Evolutionary conservation across 2,329 filamentous ascomycete species (phyloP).

Genomic region (Cladobotryum mycophilum): DNA sequence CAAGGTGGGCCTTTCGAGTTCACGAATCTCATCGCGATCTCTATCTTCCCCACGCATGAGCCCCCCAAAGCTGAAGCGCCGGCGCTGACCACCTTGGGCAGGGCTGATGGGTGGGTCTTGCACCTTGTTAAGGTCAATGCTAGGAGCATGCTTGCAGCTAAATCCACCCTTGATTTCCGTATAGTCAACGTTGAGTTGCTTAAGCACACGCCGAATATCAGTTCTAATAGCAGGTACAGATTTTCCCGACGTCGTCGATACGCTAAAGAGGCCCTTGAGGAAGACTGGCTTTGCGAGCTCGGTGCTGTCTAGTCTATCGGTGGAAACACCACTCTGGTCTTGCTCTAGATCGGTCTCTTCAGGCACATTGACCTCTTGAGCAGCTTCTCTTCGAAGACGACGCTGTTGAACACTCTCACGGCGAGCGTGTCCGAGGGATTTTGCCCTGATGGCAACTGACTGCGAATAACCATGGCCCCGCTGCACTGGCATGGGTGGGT

Average conservation of each 20-base stretch:
- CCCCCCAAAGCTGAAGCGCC: conserved; percentile 80
- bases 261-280: conserved; percentile 93
- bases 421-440: conserved; percentile 82
- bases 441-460: conserved; percentile 65
- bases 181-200: conserved; percentile 83
- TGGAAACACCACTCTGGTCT: conserved; percentile 54
- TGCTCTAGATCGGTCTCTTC: conserved; percentile 87
- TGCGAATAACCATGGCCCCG: conserved; percentile 48
- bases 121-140: conserved; percentile 76
- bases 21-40: conserved; percentile 65
- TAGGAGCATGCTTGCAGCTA: conserved; percentile 78
- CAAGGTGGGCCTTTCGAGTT: conserved; percentile 40
- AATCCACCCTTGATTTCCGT: conserved; percentile 92
- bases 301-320: conserved; percentile 57
- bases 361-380: conserved; percentile 69
- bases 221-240: conserved; percentile 77
- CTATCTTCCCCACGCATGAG: conserved; percentile 51
- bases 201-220: conserved; percentile 86
- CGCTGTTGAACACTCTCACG: conserved; percentile 89
- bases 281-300: conserved; percentile 91
- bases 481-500: conserved; percentile 39
- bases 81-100: conserved; percentile 53
- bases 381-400: conserved; percentile 65
- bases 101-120: conserved; percentile 58
- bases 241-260: conserved; percentile 91